A percentile compares a stretch with the other conserved stretches of the same genome.
Conservation (phyloP, 495 filamentous ascomycete species). For the Ascobolus immersus region DNA sequence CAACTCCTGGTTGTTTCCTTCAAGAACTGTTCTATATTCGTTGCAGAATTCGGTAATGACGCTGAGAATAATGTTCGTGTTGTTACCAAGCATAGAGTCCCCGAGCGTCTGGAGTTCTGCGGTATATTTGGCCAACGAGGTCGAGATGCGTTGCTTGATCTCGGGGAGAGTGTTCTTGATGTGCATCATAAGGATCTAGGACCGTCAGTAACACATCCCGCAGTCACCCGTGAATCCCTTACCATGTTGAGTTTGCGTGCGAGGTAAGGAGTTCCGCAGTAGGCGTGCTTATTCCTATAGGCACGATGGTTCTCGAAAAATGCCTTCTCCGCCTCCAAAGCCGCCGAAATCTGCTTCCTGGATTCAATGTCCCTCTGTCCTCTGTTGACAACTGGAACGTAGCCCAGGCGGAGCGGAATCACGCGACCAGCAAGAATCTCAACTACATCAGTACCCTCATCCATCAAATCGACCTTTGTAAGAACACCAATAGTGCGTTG, state of each 20-base stretch:
- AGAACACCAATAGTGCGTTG: conserved; percentile 96
- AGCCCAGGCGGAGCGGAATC: conserved; percentile 83
- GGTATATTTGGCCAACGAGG: conserved; percentile 76
- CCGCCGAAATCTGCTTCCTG: conserved; percentile 75
- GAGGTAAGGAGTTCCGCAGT: conserved; percentile 93
- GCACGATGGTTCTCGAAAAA: conserved; percentile 98
- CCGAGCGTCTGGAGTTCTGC: conserved; percentile 60
- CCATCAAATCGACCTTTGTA: conserved; percentile 98
- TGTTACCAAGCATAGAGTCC: conserved; percentile 90
- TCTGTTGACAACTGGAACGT: conserved; percentile 95
- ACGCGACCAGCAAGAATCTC: conserved; percentile 97
- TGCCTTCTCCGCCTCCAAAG: conserved; percentile 80
- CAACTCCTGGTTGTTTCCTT: conserved; percentile 86
- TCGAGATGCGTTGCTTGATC: conserved; percentile 84
- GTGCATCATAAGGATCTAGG: conserved; percentile 96
- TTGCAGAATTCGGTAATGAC: conserved; percentile 98
- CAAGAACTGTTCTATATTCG: conserved; percentile 84
- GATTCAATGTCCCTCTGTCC: conserved; percentile 98
- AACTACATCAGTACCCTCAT: conserved; percentile 95
- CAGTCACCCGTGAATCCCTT: conserved; percentile 9
- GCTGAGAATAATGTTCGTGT: conserved; percentile 82
- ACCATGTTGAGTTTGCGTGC: conserved; percentile 88
- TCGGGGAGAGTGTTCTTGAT: conserved; percentile 99
- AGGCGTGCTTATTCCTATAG: conserved; percentile 92
- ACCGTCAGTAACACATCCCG: conserved; percentile 7